These are phyloP conservation scores for Rhodotorula sp. DNA, from an alignment of 1,284 basidiomycete genomes.

Conservation along the genomic window DNA sequence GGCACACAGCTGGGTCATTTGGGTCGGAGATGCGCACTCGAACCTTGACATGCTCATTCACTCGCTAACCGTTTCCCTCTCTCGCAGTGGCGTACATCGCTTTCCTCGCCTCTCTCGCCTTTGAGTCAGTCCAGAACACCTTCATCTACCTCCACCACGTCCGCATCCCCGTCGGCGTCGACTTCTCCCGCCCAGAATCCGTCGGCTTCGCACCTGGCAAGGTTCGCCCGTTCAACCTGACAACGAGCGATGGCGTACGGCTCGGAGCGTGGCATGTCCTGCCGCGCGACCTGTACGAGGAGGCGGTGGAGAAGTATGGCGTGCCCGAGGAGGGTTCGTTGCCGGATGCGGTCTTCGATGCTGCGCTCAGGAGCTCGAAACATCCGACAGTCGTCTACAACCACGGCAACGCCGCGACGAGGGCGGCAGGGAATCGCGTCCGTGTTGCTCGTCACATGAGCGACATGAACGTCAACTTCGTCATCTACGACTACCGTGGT, in stretches of 20 bases:
- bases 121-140: slow-evolving; percentile 67
- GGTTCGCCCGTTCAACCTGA: slow-evolving; percentile 67
- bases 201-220: slow-evolving; percentile 82
- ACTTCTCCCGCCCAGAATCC: slow-evolving; percentile 66
- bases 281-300: slow-evolving; percentile 63
- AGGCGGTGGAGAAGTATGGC: neutral
- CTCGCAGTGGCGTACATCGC: slow-evolving; percentile 53
- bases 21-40: slow-evolving; percentile 2
- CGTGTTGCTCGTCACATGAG: slow-evolving; percentile 44
- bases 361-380: slow-evolving; percentile 55
- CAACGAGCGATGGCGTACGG: slow-evolving; percentile 70
- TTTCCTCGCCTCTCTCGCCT: slow-evolving; percentile 59
- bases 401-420: slow-evolving; percentile 83
- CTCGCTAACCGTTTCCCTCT: neutral
- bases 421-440: slow-evolving; percentile 65
- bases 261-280: slow-evolving; percentile 89
- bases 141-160: slow-evolving; percentile 67
- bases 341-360: slow-evolving; percentile 46
- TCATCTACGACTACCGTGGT: slow-evolving; percentile 54
- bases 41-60: too few species aligned
- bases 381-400: slow-evolving; percentile 81
- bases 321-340: slow-evolving; percentile 28
- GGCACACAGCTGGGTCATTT: slow-evolving; percentile 4
- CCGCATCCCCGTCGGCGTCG: slow-evolving; percentile 61
- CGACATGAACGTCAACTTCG: slow-evolving; percentile 27